phyloP scores from a whole-genome alignment of 768 basidiomycete species.

The Mycena indigotica region DNA sequence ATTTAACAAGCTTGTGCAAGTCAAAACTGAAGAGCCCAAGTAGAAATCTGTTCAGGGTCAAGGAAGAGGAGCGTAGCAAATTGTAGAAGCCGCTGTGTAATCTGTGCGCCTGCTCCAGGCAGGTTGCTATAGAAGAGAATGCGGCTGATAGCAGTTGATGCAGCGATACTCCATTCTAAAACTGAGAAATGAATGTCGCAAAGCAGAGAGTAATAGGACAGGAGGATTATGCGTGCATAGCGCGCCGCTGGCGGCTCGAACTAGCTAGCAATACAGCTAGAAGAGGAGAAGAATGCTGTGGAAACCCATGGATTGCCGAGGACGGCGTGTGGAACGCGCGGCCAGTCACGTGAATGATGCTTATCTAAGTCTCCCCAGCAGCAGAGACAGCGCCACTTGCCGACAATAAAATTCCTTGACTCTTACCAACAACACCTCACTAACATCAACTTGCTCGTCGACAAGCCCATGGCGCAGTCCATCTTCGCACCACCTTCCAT shows the following conservation, averaged over 20 bases:
- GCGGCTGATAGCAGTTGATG: too few relatives aligned
- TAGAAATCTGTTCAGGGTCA: too few relatives aligned
- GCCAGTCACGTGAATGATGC: neutral
- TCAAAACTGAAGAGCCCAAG: too few relatives aligned
- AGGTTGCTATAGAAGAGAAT: too few relatives aligned
- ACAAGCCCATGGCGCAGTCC: slow-evolving; percentile 35
- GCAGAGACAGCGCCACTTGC: neutral
- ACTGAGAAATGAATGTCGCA: neutral
- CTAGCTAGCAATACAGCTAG: too few relatives aligned
- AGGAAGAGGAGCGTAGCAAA: too few relatives aligned
- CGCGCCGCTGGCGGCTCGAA: too few relatives aligned
- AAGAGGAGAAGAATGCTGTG: neutral
- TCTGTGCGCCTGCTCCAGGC: too few relatives aligned
- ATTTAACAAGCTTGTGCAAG: too few relatives aligned
- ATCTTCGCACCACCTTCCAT: slow-evolving; percentile 26
- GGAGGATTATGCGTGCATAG: neutral
- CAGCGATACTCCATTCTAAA: neutral
- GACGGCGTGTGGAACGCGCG: neutral
- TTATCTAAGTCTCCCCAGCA: neutral
- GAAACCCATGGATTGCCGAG: neutral
- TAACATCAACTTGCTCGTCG: too few relatives aligned
- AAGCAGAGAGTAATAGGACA: neutral
- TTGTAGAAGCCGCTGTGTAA: too few relatives aligned
- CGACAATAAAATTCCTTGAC: neutral
- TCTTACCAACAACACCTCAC: slow-evolving; percentile 23